Evolutionary conservation across 116 monocot genomes (phyloP), one percentile per base, ranked within the genome.

Genomic region (Trichopus zeylanicus): DNA sequence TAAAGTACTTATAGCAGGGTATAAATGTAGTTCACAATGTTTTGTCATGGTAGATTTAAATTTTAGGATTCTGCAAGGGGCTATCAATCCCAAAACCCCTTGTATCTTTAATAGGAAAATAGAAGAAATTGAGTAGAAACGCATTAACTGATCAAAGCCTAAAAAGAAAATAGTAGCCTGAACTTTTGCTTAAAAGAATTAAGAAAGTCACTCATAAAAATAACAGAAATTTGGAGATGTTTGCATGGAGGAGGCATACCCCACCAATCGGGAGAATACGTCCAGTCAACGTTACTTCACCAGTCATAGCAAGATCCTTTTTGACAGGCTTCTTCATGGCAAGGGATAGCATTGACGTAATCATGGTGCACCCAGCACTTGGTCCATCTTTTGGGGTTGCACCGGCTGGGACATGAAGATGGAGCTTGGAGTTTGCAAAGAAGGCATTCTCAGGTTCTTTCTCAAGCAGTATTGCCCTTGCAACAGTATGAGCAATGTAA

Each of bases 291-390:
- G 91, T 98, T 18, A 98, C 85, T 71, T 98, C 98, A 59, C 98
- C 91, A 4, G 82, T 98, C 91, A 98, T 98, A 3, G 91, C 91
- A 29, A 98, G 73, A 38, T 91, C 88, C 67, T 76, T 87, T 67
- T 70, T 98, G 3, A 83, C 76, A 25, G 61, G 46, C 63, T 63
- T 82, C 9, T 76, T 75, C 80, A 87, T 65, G 25, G 88, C 98
- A 46, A 88, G 79, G 8, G 91, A 98, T 18, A 98, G 28, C 80
- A 98, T 78, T 22, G 88, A 91, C 55, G 98, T 98, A 15, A 98
- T 80, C 98, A 85, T 98, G 2, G 98, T 98, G 71, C 98, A 98
- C 7, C 97, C 97, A 57, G 91, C 97, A 74, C 97, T 97, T 29
- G 98, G 98, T 18, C 88, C 98, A 72, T 98, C 98, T 70, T 98